Evolutionary conservation across 1,139 yeast genomes (phyloP), one percentile per base, ranked within the genome.

Genomic region (Eremothecium sinecaudum): DNA sequence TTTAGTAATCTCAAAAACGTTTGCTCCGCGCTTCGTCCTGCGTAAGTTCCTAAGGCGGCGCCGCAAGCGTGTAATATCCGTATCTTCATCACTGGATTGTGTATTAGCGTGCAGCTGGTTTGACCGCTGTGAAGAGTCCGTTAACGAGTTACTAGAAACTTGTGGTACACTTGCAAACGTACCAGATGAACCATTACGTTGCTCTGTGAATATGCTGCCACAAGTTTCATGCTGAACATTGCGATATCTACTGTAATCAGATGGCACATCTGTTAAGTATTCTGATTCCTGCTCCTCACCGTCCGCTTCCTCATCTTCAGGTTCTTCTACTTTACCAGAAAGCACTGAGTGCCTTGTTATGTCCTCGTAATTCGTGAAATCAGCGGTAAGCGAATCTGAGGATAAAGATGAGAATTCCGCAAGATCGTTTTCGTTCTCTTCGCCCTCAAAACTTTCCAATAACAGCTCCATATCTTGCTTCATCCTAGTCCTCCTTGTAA

Each of bases 1-100:
- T 37, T 53, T 54, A 1, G 52, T 46, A 1, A 55, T 43, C 26
- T 47, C 46, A 38, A 49, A 54, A 23, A 43, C 48, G 8, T 41
- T 28, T 22, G 31, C 32, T 15, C 36, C 35, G 9, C 40, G 33
- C 11, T 39, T 34, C 16, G 40, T 38, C 24, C 36, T 40, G n/a
- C 37, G 36, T n/a, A 45, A 39, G 8, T 41, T 35, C 8, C 39
- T 38, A n/a, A 33, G 29, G 9, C 37, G 35, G 18, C 30, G 33
- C 18, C 19, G 22, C 11, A 30, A 15, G 14, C 26, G 23, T 26
- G 27, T 27, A 32, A 18, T 35, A 18, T 38, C 42, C 5, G 37
- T 37, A n/a, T 41, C 37, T 11, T 34, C 34, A 5, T 24, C 32
- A 22, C 33, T 28, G 18, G 29, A 21, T 13, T 21, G 27, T 4